Evolutionary conservation across 208 protist genomes (phyloP).

Genomic region (Acanthamoeba polyphaga): DNA sequence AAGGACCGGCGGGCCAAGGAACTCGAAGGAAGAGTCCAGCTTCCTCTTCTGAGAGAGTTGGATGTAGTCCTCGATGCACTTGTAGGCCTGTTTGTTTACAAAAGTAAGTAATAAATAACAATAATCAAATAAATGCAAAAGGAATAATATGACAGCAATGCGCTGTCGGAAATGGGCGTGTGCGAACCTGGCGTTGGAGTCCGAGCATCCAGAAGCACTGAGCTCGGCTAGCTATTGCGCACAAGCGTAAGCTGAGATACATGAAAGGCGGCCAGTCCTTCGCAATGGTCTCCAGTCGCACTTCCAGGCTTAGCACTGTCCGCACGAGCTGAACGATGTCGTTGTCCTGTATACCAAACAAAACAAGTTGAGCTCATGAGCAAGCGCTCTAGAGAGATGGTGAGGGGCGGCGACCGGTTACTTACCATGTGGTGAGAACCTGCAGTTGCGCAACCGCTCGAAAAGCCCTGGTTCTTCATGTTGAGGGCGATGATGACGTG

Average conservation of each 20-base stretch:
- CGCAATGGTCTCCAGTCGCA: slow-evolving; percentile 1
- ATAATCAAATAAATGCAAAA: background rate
- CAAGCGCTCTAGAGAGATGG: background rate
- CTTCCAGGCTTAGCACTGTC: background rate
- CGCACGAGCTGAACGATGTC: slow-evolving; percentile 11
- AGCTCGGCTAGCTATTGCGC: slow-evolving; percentile 3
- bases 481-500: slow-evolving; percentile 65
- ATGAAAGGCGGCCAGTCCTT: slow-evolving; percentile 27
- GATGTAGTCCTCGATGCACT: slow-evolving; percentile 69
- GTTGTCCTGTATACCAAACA: background rate
- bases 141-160: too few relatives aligned
- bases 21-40: slow-evolving; percentile 1
- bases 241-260: slow-evolving; percentile 49
- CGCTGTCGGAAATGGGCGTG: background rate
- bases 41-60: slow-evolving; percentile 38
- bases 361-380: background rate
- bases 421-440: background rate
- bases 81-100: background rate
- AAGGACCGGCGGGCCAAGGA: slow-evolving; percentile 44
- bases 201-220: slow-evolving; percentile 55
- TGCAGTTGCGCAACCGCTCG: background rate
- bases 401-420: too few relatives aligned
- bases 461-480: background rate
- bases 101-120: background rate
- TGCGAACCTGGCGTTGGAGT: slow-evolving; percentile 45